phyloP scores from a whole-genome alignment of 345 rosid genomes.

The Sonneratia alba region DNA sequence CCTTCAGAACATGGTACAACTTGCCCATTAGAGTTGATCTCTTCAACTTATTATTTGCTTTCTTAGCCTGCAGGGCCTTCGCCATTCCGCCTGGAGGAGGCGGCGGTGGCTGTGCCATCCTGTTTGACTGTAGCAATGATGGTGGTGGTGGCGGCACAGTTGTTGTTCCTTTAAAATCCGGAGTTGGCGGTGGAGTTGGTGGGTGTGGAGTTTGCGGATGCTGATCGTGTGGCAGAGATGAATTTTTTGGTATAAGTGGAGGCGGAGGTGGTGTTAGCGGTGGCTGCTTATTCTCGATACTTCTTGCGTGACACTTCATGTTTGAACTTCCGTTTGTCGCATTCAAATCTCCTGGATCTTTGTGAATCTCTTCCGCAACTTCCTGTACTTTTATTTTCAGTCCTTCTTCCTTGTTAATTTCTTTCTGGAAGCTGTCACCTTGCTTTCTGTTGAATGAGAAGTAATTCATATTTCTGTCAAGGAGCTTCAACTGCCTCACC shows the following conservation, averaged over 20 bases:
- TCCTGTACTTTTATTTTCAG: neutral
- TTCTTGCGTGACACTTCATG: neutral
- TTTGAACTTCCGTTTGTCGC: neutral
- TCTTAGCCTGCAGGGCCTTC: conserved; percentile 36
- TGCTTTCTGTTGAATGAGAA: conserved; percentile 3
- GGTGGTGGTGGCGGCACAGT: neutral
- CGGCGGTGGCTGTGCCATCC: conserved; percentile 20
- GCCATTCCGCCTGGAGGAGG: conserved; percentile 43
- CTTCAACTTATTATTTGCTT: conserved; percentile 42
- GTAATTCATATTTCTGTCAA: neutral
- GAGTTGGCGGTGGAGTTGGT: conserved; percentile 21
- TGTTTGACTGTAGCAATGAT: no score
- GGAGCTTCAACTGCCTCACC: conserved; percentile 4
- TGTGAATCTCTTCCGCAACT: neutral
- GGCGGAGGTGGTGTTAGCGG: conserved; percentile 17
- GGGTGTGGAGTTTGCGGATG: neutral
- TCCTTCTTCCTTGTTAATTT: neutral
- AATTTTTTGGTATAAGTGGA: conserved; percentile 8
- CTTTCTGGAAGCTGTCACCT: neutral
- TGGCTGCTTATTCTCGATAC: neutral
- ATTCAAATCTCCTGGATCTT: no score
- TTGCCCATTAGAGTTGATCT: conserved; percentile 50
- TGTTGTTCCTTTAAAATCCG: conserved; percentile 3
- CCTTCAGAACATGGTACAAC: conserved; percentile 42
- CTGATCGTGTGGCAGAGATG: neutral